These are phyloP conservation scores for Corynespora cassiicola DNA, from an alignment of 2,329 filamentous ascomycete genomes.

Conservation along the genomic window DNA sequence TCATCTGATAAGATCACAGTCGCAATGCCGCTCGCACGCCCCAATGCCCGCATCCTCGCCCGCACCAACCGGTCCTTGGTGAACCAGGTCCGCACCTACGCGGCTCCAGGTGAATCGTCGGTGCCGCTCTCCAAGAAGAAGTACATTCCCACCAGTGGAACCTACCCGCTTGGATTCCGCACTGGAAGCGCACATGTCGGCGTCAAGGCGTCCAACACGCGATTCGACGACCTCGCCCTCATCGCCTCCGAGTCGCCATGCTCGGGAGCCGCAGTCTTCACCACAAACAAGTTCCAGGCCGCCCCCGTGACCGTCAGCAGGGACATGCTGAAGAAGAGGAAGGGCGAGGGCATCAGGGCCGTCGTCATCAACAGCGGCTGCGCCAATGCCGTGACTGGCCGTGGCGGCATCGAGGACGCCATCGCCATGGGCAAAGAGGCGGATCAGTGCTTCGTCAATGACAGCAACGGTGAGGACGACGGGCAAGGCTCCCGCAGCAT, in stretches of 20 bases:
- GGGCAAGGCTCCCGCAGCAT: conserved; percentile 69
- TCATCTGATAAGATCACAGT: conserved; percentile 5
- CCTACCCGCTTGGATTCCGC: conserved; percentile 88
- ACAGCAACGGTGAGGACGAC: conserved; percentile 44
- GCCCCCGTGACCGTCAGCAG: conserved; percentile 89
- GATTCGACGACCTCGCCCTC: conserved; percentile 87
- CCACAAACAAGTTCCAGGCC: conserved; percentile 97
- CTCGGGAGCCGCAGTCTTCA: conserved; percentile 90
- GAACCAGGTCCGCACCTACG: conserved; percentile 60
- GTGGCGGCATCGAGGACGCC: conserved; percentile 87
- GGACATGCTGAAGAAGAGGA: conserved; percentile 70
- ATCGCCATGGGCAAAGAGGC: conserved; percentile 80
- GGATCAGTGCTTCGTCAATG: conserved; percentile 65
- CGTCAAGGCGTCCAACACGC: conserved; percentile 91
- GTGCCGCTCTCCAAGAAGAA: conserved; percentile 85
- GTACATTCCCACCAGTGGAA: conserved; percentile 84
- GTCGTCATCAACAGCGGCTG: conserved; percentile 95
- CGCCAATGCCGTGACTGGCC: conserved; percentile 95
- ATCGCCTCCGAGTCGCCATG: conserved; percentile 87
- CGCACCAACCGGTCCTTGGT: conserved; percentile 30
- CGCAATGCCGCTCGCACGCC: conserved; percentile 40
- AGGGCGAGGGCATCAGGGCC: conserved; percentile 74
- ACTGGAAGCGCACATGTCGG: conserved; percentile 89
- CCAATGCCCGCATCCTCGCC: conserved; percentile 33
- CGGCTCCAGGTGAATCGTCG: conserved; percentile 62